Conservation (phyloP, 2,329 filamentous ascomycete species). For the Oidium heveae region DNA sequence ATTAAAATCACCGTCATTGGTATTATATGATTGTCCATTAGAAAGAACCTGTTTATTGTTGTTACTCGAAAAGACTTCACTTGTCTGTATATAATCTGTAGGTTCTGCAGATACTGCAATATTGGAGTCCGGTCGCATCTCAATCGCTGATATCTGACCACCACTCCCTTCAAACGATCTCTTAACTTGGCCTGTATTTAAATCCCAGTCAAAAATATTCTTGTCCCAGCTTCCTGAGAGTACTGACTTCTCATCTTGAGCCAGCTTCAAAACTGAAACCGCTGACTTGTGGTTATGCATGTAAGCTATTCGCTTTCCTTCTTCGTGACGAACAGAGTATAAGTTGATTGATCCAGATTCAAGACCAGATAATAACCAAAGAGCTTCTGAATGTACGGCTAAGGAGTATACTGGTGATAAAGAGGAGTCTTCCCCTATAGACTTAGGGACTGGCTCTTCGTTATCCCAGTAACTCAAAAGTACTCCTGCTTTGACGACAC, state of each 20-base stretch:
- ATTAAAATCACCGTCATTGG: conserved; percentile 17
- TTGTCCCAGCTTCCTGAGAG: conserved; percentile 95
- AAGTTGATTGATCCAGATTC: conserved; percentile 84
- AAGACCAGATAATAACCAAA: conserved; percentile 78
- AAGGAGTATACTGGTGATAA: conserved; percentile 88
- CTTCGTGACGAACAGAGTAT: conserved; percentile 79
- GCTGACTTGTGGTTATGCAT: conserved; percentile 71
- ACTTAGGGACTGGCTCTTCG: conserved; percentile 36
- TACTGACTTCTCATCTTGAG: conserved; percentile 64
- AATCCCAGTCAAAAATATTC: conserved; percentile 77
- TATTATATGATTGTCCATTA: conserved; percentile 22
- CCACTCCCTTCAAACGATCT: conserved; percentile 55
- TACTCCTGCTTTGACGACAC: conserved; percentile 82
- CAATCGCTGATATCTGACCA: conserved; percentile 69
- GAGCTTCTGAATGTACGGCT: conserved; percentile 64
- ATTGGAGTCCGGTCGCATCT: conserved; percentile 54
- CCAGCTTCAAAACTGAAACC: conserved; percentile 63
- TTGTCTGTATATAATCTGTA: conserved; percentile 27
- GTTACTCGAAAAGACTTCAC: conserved; percentile 54
- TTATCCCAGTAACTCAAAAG: conserved; percentile 98
- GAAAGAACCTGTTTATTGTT: conserved; percentile 31
- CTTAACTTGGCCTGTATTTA: conserved; percentile 59
- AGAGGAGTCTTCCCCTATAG: conserved; percentile 26
- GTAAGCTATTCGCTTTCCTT: conserved; percentile 67
- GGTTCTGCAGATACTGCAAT: conserved; percentile 52